Evolutionary conservation across 805 yeast species (phyloP).

Genomic region (Grigorovia humatica): DNA sequence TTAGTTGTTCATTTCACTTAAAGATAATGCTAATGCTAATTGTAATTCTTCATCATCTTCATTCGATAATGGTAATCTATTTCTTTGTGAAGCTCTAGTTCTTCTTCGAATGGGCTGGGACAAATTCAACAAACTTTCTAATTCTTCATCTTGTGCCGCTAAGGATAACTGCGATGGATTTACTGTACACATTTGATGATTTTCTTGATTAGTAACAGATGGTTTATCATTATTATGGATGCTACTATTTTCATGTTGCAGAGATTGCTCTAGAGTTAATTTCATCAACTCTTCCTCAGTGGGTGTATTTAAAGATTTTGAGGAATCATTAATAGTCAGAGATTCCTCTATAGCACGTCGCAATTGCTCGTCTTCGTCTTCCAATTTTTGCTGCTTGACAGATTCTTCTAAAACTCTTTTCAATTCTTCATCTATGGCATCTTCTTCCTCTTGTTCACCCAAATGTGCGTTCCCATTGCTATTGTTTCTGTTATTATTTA

Average conservation of each 20-base stretch:
- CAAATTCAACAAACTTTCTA: neutral
- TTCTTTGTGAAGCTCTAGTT: neutral
- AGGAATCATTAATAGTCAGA: neutral
- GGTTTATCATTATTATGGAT: too few relatives aligned
- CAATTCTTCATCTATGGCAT: slow-evolving; percentile 7
- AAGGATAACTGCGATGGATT: neutral
- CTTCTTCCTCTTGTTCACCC: slow-evolving; percentile 1
- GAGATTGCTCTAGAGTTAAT: too few relatives aligned
- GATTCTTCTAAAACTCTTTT: slow-evolving; percentile 17
- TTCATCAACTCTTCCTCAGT: too few relatives aligned
- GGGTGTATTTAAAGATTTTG: too few relatives aligned
- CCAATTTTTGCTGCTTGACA: slow-evolving; percentile 1
- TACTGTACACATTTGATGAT: neutral
- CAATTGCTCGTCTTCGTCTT: slow-evolving; percentile 1
- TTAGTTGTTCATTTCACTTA: slow-evolving; percentile 17
- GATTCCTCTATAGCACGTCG: neutral
- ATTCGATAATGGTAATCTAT: neutral
- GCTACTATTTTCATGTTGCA: too few relatives aligned
- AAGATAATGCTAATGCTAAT: slow-evolving; percentile 26
- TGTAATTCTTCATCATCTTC: slow-evolving; percentile 23
- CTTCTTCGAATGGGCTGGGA: neutral
- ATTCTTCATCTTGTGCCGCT: neutral
- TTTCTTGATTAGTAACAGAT: neutral
- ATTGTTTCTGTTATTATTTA: too few relatives aligned
- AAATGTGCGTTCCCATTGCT: neutral